Percentiles rank a stretch among this genome's conserved stretches.
Evolutionary conservation across 352 stramenopile species (phyloP).

Genomic region (Phytopythium ostracodes): DNA sequence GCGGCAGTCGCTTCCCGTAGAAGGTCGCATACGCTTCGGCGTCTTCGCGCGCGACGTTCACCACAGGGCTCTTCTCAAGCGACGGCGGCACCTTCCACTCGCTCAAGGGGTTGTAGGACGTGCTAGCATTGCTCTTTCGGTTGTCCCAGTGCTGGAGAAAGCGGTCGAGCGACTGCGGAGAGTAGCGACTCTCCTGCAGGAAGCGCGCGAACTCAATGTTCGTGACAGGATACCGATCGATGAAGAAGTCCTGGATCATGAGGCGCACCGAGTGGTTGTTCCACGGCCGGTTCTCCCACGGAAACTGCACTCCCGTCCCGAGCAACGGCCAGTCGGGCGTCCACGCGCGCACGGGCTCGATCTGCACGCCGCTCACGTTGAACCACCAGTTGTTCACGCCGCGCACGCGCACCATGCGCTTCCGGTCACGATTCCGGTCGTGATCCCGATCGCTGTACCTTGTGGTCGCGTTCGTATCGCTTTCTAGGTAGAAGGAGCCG

Average conservation of each 20-base stretch:
- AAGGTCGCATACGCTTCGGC: constrained; percentile 62
- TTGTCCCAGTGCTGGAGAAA: constrained; percentile 77
- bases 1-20: constrained; percentile 68
- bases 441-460: background rate
- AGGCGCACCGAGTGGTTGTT: constrained; percentile 70
- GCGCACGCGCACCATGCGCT: constrained; percentile 46
- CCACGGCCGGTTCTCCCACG: constrained; percentile 75
- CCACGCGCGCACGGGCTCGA: constrained; percentile 70
- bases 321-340: constrained; percentile 54
- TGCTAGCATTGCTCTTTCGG: constrained; percentile 12
- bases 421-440: constrained; percentile 2
- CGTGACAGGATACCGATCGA: constrained; percentile 74
- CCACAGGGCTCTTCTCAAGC: constrained; percentile 57
- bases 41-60: constrained; percentile 75
- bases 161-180: constrained; percentile 41
- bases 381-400: constrained; percentile 68
- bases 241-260: constrained; percentile 61
- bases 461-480: background rate
- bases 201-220: constrained; percentile 70
- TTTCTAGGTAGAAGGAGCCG: background rate
- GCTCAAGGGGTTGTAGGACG: constrained; percentile 8
- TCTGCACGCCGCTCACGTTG: constrained; percentile 75
- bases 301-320: constrained; percentile 78
- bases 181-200: constrained; percentile 48
- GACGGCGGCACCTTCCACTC: constrained; percentile 44